Evolutionary conservation across 2,329 filamentous ascomycete genomes (phyloP).

Genomic region (Beauveria scarabaeidicola): DNA sequence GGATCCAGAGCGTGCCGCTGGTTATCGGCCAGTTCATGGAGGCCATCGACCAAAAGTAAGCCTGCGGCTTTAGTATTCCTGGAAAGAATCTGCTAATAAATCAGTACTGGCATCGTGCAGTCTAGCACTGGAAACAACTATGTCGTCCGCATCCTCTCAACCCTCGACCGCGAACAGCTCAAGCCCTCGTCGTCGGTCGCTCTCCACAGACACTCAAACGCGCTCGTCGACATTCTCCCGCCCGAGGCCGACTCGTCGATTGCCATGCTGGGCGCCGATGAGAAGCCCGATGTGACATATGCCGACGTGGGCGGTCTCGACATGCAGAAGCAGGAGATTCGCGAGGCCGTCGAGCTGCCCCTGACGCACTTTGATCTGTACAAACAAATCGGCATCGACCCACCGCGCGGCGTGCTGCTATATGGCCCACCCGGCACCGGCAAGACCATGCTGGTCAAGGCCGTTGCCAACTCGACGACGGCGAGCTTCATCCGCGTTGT

Average conservation of each 20-base stretch:
- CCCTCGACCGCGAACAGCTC: constrained; percentile 93
- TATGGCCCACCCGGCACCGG: constrained; percentile 94
- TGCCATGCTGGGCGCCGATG: constrained; percentile 90
- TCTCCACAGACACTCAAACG: constrained; percentile 95
- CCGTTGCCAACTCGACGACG: constrained; percentile 95
- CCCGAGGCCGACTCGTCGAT: constrained; percentile 98
- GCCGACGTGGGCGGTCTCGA: constrained; percentile 95
- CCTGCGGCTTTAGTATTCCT: neutral
- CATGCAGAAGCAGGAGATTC: constrained; percentile 99
- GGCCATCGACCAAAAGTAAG: constrained; percentile 97
- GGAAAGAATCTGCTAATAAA: constrained; percentile 2
- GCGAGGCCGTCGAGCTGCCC: constrained; percentile 93
- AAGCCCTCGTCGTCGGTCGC: constrained; percentile 97
- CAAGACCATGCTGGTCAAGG: constrained; percentile 97
- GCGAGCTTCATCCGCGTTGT: constrained; percentile 98
- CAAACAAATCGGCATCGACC: constrained; percentile 98
- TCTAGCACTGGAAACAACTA: constrained; percentile 98
- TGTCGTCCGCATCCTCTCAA: constrained; percentile 95
- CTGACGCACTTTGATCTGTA: constrained; percentile 97
- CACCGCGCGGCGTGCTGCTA: constrained; percentile 87
- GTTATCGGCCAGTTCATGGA: constrained; percentile 99
- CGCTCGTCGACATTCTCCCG: constrained; percentile 96
- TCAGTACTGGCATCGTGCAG: constrained; percentile 92
- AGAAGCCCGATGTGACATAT: constrained; percentile 98
- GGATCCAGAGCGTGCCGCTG: constrained; percentile 94